Conservation (phyloP, 2,329 filamentous ascomycete species). For the Remersonia thermophila region DNA sequence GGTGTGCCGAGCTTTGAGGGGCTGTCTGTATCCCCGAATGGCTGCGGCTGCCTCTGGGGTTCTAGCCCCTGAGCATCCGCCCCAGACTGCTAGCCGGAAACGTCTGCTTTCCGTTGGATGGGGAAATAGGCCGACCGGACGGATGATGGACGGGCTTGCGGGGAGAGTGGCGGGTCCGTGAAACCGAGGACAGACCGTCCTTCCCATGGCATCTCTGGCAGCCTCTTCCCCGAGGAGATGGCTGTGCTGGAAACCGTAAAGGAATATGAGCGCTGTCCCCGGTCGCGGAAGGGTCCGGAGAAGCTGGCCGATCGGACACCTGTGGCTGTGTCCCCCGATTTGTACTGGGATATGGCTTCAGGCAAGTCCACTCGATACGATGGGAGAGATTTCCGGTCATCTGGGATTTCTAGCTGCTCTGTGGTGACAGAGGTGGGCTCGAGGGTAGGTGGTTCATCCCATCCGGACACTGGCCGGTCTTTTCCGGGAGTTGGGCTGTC, state of each 20-base stretch:
- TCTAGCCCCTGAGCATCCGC: not conserved
- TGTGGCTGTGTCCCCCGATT: conserved; percentile 36
- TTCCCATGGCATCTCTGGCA: too few species aligned
- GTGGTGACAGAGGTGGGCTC: conserved; percentile 21
- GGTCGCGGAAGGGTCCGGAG: conserved; percentile 30
- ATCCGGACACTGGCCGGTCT: too few species aligned
- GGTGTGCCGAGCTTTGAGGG: too few species aligned
- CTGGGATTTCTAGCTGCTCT: conserved; percentile 23
- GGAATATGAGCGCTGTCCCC: conserved; percentile 42
- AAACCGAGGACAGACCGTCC: too few species aligned
- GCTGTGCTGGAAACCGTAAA: conserved; percentile 40
- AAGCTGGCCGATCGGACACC: conserved; percentile 30
- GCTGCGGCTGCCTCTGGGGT: too few species aligned
- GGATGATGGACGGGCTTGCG: not conserved
- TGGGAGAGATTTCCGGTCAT: conserved; percentile 33
- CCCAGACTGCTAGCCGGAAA: not conserved
- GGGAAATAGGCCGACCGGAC: not conserved
- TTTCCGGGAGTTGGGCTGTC: conserved; percentile 15
- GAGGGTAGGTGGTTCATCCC: conserved; percentile 20
- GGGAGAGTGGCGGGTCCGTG: too few species aligned
- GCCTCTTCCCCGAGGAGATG: conserved; percentile 23
- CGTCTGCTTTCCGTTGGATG: not conserved
- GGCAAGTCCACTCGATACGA: conserved; percentile 40
- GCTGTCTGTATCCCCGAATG: too few species aligned
- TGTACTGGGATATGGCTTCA: conserved; percentile 45